A percentile compares a stretch with the other conserved stretches of the same genome.
Evolutionary conservation across 148 eudicot genomes (phyloP).

Genomic region (Tetragonia tetragonoides): DNA sequence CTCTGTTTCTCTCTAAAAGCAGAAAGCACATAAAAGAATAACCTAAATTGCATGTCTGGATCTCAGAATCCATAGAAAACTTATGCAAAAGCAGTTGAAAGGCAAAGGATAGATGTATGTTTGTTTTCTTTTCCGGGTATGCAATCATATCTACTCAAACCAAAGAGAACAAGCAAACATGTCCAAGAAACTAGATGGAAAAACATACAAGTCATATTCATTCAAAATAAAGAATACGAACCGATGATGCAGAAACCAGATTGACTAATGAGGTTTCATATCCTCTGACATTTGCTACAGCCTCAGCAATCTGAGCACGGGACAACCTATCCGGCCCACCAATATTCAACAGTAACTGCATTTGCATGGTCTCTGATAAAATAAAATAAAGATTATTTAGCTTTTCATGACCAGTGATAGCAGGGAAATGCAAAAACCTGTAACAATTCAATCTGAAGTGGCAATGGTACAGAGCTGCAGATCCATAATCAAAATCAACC

Average conservation of each 20-base stretch:
- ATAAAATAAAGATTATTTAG: neutral
- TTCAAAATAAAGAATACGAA: constrained; percentile 32
- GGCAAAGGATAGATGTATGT: neutral
- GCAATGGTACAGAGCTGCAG: neutral
- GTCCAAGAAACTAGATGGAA: neutral
- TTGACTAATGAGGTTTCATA: constrained; percentile 63
- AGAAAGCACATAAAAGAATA: neutral
- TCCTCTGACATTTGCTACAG: constrained; percentile 67
- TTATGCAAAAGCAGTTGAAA: neutral
- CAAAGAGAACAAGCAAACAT: neutral
- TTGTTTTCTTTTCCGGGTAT: neutral
- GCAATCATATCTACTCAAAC: no score
- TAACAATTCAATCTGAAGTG: neutral
- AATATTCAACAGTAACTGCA: constrained; percentile 64
- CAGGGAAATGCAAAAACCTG: neutral
- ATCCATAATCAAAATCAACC: neutral
- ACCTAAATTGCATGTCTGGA: no score
- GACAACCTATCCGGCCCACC: constrained; percentile 94
- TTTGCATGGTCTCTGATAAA: constrained; percentile 51
- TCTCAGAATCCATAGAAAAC: no score
- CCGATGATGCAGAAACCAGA: constrained; percentile 77
- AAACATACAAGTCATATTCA: neutral
- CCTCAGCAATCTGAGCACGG: constrained; percentile 86
- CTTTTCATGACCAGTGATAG: neutral
- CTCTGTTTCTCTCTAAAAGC: neutral